Evolutionary conservation across 2,329 filamentous ascomycete species (phyloP), one percentile per base, ranked within the genome.

Genomic region (Colletotrichum paranaense): DNA sequence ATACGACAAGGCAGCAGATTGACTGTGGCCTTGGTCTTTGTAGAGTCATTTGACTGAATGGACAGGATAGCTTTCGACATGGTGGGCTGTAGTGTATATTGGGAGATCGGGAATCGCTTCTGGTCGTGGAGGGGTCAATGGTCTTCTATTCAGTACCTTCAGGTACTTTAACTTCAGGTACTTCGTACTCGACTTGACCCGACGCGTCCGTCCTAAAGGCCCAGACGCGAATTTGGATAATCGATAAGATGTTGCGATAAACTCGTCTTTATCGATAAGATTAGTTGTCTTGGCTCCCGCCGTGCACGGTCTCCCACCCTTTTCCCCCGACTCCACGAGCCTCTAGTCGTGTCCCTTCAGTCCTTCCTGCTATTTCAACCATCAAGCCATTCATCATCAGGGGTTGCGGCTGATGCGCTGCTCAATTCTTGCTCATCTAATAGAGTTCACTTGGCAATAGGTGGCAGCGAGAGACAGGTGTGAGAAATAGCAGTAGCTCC

Each of bases 1-100:
- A 98, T 90, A 67, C 91, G 90, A 78, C 94, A 97, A 4, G 95
- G 95, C 16, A 98, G 87, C 24, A 98, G 84, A 78, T 98, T 92
- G 4, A 92, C 89, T 0, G 86, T 90, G 67, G 86, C 86, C 72
- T 86, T 86, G 2, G 71, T 69, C 35, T 66, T 70, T 6, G 72
- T 66, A 2, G 77, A 67, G 28, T 76, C 68, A 5, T 78, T 74
- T n/a, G 76, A 67, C 28, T 81, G 79, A 35, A 88, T 78, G 4
- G 79, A 78, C 30, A 88, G 81, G 19, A 88, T 86, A 49, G 84
- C 81, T 69, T 83, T 82, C 7, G 83, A 78, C 86, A 87, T 87
- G 32, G 8, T 78, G 64, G 32, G 2, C 35, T 24, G 5, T 53
- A 14, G 22, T 60, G 8, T 62, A 64, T 58, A 56, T 11, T 28